A percentile compares a stretch with the other conserved stretches of the same genome.
phyloP scores from a whole-genome alignment of 345 rosid genomes.

The Dimocarpus longan region DNA sequence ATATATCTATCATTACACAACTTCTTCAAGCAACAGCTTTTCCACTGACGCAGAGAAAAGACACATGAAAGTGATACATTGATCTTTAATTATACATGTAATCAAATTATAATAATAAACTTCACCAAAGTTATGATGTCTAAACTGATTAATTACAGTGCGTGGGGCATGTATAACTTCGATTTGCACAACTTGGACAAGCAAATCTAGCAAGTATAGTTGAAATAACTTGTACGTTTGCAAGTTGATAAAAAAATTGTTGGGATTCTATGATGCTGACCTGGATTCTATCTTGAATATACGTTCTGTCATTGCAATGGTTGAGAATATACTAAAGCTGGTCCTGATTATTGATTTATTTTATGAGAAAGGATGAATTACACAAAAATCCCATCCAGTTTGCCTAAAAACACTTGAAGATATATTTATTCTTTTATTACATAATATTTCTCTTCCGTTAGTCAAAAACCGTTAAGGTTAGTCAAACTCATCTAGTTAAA shows the following conservation, averaged over 20 bases:
- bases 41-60: background rate
- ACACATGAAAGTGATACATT: background rate
- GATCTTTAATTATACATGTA: background rate
- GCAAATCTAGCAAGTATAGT: background rate
- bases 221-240: constrained; percentile 8
- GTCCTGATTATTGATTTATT: background rate
- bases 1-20: background rate
- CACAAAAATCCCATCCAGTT: too few species aligned
- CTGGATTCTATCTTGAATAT: background rate
- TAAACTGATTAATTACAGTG: background rate
- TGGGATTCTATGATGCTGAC: background rate
- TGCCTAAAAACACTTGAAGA: too few species aligned
- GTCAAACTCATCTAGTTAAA: too few species aligned
- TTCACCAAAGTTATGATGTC: background rate
- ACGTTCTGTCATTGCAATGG: constrained; percentile 8
- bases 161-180: background rate
- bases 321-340: background rate
- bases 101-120: background rate
- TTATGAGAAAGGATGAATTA: too few species aligned
- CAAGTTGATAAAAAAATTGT: background rate
- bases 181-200: background rate
- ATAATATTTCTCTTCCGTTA: too few species aligned
- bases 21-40: constrained; percentile 8
- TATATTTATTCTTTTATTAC: too few species aligned
- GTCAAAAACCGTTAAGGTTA: too few species aligned